A percentile compares a stretch with the other conserved stretches of the same genome.
These are phyloP conservation scores for Diplodia seriata DNA, from an alignment of 2,329 filamentous ascomycete species.

Conservation along the genomic window DNA sequence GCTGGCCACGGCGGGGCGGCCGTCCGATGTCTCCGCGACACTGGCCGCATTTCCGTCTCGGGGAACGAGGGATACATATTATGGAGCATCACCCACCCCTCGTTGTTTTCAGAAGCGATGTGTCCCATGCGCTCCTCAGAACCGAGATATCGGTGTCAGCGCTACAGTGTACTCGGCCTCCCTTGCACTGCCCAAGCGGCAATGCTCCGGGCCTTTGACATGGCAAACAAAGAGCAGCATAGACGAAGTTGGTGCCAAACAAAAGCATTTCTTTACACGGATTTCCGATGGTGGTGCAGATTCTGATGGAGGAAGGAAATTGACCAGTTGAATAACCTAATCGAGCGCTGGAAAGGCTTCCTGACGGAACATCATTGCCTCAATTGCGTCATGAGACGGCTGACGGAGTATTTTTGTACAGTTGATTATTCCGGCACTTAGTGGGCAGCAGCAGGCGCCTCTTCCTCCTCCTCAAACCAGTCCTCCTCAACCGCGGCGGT, in stretches of 20 bases:
- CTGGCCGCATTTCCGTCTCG: neutral
- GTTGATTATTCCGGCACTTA: conserved; percentile 29
- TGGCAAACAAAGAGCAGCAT: no score
- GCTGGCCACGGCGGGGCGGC: neutral
- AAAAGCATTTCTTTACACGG: neutral
- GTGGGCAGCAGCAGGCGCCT: conserved; percentile 54
- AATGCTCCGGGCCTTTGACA: neutral
- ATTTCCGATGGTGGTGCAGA: neutral
- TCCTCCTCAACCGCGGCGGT: conserved; percentile 69
- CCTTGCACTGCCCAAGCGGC: neutral
- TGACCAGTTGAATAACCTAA: conserved; percentile 28
- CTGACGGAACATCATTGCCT: conserved; percentile 16
- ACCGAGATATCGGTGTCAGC: conserved; percentile 14
- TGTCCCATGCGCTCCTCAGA: conserved; percentile 10
- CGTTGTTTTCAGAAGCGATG: conserved; percentile 25
- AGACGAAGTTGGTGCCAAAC: neutral
- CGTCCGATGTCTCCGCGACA: neutral
- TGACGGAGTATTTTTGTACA: conserved; percentile 25
- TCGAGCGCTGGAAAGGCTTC: conserved; percentile 21
- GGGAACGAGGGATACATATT: neutral
- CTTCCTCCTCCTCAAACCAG: conserved; percentile 80
- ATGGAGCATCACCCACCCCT: neutral
- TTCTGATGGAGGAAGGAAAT: conserved; percentile 25
- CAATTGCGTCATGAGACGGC: conserved; percentile 30
- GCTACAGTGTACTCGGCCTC: neutral